Evolutionary conservation across 2,329 filamentous ascomycete species (phyloP).

Genomic region (Fusarium redolens): DNA sequence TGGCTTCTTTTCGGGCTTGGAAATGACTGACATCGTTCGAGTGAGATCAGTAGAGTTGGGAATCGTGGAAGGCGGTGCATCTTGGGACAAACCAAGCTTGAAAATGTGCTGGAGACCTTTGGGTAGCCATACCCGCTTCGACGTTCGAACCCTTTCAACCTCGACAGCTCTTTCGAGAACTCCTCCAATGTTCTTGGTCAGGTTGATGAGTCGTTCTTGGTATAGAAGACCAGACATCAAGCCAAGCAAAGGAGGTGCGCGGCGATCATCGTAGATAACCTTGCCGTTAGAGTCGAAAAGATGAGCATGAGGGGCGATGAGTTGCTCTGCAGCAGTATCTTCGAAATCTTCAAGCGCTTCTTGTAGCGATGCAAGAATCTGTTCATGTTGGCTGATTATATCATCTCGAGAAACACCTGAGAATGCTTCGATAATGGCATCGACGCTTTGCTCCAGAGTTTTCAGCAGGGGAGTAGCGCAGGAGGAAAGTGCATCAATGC

Average conservation of each 20-base stretch:
- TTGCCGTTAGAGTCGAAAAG: slow-evolving; percentile 12
- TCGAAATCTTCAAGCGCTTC: slow-evolving; percentile 14
- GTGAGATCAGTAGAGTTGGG: not conserved
- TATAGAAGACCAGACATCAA: slow-evolving; percentile 17
- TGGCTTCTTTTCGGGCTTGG: slow-evolving; percentile 8
- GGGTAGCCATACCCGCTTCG: slow-evolving; percentile 4
- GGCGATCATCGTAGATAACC: not conserved
- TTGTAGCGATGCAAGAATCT: not conserved
- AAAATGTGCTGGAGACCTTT: slow-evolving; percentile 13
- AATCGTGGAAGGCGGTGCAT: slow-evolving; percentile 17
- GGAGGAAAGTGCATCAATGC: not conserved
- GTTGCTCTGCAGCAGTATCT: slow-evolving; percentile 4
- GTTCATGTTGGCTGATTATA: not conserved
- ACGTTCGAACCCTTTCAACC: slow-evolving; percentile 3
- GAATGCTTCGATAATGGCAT: not conserved
- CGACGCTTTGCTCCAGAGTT: not conserved
- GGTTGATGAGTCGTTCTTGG: slow-evolving; percentile 12
- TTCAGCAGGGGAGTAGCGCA: slow-evolving; percentile 1
- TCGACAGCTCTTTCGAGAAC: slow-evolving; percentile 6
- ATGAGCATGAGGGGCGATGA: slow-evolving; percentile 9
- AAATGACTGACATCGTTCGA: slow-evolving; percentile 3
- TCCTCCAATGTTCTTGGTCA: not conserved
- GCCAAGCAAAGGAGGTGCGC: slow-evolving; percentile 10
- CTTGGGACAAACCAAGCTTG: not conserved
- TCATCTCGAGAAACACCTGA: not conserved